Evolutionary conservation across 768 basidiomycete genomes (phyloP).

Genomic region (Calocybe indica): DNA sequence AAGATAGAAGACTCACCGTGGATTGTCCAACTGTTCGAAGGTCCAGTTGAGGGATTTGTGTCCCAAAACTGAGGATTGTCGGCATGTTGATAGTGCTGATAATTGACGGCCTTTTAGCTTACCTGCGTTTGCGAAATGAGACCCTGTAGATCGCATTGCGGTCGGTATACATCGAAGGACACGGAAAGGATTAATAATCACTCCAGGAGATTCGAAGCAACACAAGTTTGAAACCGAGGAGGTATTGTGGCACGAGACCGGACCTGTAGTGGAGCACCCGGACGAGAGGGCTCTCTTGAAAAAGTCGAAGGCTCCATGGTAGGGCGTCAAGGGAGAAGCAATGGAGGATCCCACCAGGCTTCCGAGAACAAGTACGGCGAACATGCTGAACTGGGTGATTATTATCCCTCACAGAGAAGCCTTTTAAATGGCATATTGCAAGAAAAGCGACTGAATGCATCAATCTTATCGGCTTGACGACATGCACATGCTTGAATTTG

Average conservation of each 20-base stretch:
- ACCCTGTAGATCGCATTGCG: constrained; percentile 35
- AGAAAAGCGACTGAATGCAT: no score
- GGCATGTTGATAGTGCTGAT: background rate
- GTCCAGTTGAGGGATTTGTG: constrained; percentile 56
- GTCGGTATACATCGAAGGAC: background rate
- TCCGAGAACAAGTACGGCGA: background rate
- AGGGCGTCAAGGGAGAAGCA: constrained; percentile 3
- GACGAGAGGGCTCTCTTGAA: constrained; percentile 31
- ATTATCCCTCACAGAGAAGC: no score
- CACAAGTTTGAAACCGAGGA: constrained; percentile 41
- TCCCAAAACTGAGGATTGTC: constrained; percentile 58
- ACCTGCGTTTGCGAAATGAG: constrained; percentile 47
- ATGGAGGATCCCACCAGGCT: constrained; percentile 1
- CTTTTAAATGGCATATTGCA: no score
- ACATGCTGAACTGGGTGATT: no score
- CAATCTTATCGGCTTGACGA: no score
- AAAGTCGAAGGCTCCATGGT: constrained; percentile 5
- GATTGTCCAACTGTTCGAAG: constrained; percentile 66
- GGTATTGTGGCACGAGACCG: constrained; percentile 50
- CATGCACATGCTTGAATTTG: no score
- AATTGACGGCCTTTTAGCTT: background rate
- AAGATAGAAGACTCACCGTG: constrained; percentile 40
- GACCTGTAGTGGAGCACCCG: constrained; percentile 45
- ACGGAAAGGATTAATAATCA: constrained; percentile 24
- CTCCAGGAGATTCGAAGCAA: constrained; percentile 64